A percentile compares a stretch with the other conserved stretches of the same genome.
Conservation (phyloP, 2,329 filamentous ascomycete species). For the Camillea tinctor region DNA sequence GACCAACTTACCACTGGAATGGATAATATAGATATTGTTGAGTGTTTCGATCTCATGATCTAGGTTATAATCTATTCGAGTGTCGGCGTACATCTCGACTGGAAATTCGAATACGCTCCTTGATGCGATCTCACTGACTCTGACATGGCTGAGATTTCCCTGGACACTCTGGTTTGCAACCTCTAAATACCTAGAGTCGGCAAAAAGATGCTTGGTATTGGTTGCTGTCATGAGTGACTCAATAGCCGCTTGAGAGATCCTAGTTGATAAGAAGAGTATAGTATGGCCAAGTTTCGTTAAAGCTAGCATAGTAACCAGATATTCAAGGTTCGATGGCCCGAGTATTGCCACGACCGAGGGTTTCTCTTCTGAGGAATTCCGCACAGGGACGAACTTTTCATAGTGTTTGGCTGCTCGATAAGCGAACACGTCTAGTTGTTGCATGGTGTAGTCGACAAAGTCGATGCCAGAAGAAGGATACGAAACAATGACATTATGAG, state of each 20-base stretch:
- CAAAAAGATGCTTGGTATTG: constrained; percentile 25
- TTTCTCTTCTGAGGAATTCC: constrained; percentile 17
- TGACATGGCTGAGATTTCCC: constrained; percentile 11
- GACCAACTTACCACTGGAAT: constrained; percentile 15
- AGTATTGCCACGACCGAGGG: constrained; percentile 46
- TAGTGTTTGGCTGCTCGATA: constrained; percentile 27
- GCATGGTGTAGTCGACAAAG: constrained; percentile 47
- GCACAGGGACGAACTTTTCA: constrained; percentile 10
- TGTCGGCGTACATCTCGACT: constrained; percentile 31
- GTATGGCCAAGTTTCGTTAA: constrained; percentile 55
- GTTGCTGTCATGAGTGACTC: constrained; percentile 30
- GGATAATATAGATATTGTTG: constrained; percentile 30
- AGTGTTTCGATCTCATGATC: constrained; percentile 25
- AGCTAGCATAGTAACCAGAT: constrained; percentile 53
- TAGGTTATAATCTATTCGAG: constrained; percentile 34
- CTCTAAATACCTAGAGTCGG: constrained; percentile 24
- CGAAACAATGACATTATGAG: constrained; percentile 38
- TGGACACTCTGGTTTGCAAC: constrained; percentile 19
- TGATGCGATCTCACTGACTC: constrained; percentile 28
- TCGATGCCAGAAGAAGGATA: constrained; percentile 43
- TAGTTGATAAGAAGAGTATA: constrained; percentile 36
- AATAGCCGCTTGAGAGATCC: constrained; percentile 34
- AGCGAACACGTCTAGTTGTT: constrained; percentile 43
- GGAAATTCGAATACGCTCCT: constrained; percentile 30
- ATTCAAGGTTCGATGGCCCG: constrained; percentile 53